A percentile compares a stretch with the other conserved stretches of the same genome.
phyloP scores from a whole-genome alignment of 2,329 filamentous ascomycete genomes.

The Colletotrichum tabaci region DNA sequence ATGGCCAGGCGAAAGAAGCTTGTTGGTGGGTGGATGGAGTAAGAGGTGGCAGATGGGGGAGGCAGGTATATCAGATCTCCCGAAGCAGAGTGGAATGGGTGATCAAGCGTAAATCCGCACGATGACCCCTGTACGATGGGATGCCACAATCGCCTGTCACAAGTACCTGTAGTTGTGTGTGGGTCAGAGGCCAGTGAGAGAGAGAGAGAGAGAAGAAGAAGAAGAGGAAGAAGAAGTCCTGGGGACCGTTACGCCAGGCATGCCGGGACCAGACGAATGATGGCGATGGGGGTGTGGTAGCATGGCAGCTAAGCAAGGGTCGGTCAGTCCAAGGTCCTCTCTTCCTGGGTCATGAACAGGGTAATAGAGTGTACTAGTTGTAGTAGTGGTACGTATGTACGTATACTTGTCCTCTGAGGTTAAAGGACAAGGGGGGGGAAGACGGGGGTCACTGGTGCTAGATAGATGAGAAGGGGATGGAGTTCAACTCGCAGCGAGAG shows the following conservation, averaged over 20 bases:
- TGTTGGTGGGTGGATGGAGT: constrained; percentile 55
- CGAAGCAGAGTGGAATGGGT: constrained; percentile 56
- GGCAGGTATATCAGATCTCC: constrained; percentile 48
- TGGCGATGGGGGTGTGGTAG: constrained; percentile 44
- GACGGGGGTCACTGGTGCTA: constrained; percentile 33
- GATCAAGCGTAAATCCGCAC: constrained; percentile 67
- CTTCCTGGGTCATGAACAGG: constrained; percentile 30
- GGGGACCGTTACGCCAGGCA: constrained; percentile 46
- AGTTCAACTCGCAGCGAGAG: not conserved
- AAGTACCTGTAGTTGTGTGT: constrained; percentile 61
- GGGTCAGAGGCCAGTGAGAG: constrained; percentile 53
- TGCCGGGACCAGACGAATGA: constrained; percentile 38
- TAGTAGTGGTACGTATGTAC: constrained; percentile 40
- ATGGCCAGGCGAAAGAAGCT: constrained; percentile 55
- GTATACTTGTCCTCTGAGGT: constrained; percentile 40
- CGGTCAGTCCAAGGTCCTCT: constrained; percentile 36
- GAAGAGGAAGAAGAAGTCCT: not conserved
- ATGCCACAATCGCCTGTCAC: constrained; percentile 66
- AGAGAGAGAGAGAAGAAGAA: constrained; percentile 32
- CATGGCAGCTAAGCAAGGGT: constrained; percentile 42
- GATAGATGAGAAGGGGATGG: constrained; percentile 28
- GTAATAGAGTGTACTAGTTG: not conserved
- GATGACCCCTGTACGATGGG: constrained; percentile 60
- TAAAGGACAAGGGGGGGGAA: constrained; percentile 29
- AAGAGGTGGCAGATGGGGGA: constrained; percentile 42